A percentile compares a stretch with the other conserved stretches of the same genome.
phyloP scores from a whole-genome alignment of 495 filamentous ascomycete species.

The Daldinia loculata region DNA sequence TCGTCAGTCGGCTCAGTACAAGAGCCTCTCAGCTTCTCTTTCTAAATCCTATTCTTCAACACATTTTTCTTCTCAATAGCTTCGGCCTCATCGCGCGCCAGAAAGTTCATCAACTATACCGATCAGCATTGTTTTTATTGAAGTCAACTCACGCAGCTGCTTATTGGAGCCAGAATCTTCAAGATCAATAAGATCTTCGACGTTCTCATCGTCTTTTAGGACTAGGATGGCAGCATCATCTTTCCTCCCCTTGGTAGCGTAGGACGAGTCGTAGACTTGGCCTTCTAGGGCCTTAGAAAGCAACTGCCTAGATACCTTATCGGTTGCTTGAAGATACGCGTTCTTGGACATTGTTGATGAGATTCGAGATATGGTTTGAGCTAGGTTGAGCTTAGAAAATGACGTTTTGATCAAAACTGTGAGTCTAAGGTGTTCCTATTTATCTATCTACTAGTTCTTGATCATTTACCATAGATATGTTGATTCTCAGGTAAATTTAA shows the following conservation, averaged over 20 bases:
- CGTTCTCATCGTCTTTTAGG: slow-evolving; percentile 56
- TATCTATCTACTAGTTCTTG: not conserved
- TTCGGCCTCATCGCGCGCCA: slow-evolving; percentile 62
- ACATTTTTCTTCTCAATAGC: slow-evolving; percentile 64
- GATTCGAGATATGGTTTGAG: not conserved
- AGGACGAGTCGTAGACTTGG: slow-evolving; percentile 46
- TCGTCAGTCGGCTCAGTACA: slow-evolving; percentile 65
- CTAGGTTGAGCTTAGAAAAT: not conserved
- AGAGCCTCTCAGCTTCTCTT: slow-evolving; percentile 56
- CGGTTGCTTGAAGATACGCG: slow-evolving; percentile 24
- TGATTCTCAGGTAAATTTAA: not conserved
- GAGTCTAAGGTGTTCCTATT: not conserved
- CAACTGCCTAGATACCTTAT: slow-evolving; percentile 38
- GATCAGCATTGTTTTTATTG: not conserved
- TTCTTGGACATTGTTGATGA: slow-evolving; percentile 41
- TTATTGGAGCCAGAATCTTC: slow-evolving; percentile 59
- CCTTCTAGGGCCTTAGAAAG: slow-evolving; percentile 30
- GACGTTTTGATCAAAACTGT: too few species aligned
- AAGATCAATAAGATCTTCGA: slow-evolving; percentile 59
- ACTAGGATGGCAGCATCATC: slow-evolving; percentile 60
- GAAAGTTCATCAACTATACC: not conserved
- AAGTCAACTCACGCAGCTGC: slow-evolving; percentile 55
- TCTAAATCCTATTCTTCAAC: slow-evolving; percentile 56
- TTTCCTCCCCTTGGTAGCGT: slow-evolving; percentile 32
- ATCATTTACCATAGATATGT: not conserved